These are phyloP conservation scores for Phytophthora multivora DNA, from an alignment of 352 stramenopile genomes.

Conservation along the genomic window DNA sequence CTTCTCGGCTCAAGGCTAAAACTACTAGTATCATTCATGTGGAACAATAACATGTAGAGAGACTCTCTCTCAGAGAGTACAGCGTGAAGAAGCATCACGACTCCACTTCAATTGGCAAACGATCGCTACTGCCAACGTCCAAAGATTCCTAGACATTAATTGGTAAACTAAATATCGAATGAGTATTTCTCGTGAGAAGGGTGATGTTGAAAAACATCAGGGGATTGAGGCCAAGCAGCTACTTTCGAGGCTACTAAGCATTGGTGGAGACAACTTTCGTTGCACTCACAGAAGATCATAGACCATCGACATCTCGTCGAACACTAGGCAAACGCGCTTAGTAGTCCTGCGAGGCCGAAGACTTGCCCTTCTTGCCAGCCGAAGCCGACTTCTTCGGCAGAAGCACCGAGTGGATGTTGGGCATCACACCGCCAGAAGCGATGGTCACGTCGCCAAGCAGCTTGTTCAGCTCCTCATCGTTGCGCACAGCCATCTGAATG, in stretches of 20 bases:
- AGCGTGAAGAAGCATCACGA: no score
- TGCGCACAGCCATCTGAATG: constrained; percentile 94
- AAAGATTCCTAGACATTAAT: neutral
- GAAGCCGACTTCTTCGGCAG: constrained; percentile 87
- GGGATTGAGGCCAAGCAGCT: constrained; percentile 23
- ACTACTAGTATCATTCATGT: no score
- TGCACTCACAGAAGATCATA: constrained; percentile 92
- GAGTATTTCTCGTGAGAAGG: constrained; percentile 33
- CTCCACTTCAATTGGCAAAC: no score
- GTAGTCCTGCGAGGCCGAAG: constrained; percentile 63
- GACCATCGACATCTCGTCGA: constrained; percentile 85
- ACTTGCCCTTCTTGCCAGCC: constrained; percentile 56
- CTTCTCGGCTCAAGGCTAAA: no score
- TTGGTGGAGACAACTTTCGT: constrained; percentile 61
- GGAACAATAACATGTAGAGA: no score
- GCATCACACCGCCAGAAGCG: constrained; percentile 94
- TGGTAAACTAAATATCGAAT: neutral
- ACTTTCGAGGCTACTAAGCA: constrained; percentile 8
- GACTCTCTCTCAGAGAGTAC: no score
- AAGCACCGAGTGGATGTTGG: constrained; percentile 95
- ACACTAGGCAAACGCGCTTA: constrained; percentile 84
- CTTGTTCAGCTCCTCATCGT: constrained; percentile 97
- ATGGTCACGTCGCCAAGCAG: constrained; percentile 95
- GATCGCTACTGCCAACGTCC: no score
- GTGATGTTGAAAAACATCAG: constrained; percentile 62